These are phyloP conservation scores for Stygiomarasmius scandens DNA, from an alignment of 1,284 basidiomycete genomes.

Conservation along the genomic window DNA sequence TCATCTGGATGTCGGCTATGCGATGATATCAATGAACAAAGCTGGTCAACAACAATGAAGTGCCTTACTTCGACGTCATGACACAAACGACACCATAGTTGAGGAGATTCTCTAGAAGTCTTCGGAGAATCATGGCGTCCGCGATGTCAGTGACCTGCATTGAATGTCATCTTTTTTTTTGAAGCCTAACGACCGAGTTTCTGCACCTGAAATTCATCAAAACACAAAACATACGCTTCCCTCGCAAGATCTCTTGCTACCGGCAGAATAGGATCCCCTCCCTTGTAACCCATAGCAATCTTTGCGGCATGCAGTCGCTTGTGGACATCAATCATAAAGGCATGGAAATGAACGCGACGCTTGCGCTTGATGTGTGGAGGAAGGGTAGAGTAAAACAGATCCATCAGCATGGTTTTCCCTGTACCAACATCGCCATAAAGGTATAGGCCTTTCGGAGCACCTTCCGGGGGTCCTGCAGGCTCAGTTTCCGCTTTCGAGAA, in stretches of 20 bases:
- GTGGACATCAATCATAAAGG: slow-evolving; percentile 99
- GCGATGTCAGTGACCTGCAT: slow-evolving; percentile 93
- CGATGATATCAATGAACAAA: slow-evolving; percentile 8
- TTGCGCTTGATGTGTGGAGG: slow-evolving; percentile 76
- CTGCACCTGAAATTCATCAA: slow-evolving; percentile 95
- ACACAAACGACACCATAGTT: slow-evolving; percentile 92
- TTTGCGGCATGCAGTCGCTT: slow-evolving; percentile 88
- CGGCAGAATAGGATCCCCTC: slow-evolving; percentile 85
- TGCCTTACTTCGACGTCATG: slow-evolving; percentile 90
- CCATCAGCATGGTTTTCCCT: slow-evolving; percentile 99
- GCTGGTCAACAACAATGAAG: background rate
- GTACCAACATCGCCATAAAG: slow-evolving; percentile 98
- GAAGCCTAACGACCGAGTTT: slow-evolving; percentile 3
- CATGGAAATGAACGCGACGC: slow-evolving; percentile 93
- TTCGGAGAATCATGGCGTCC: slow-evolving; percentile 96
- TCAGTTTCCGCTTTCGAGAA: slow-evolving; percentile 52
- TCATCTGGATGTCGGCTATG: slow-evolving; percentile 95
- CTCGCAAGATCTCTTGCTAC: slow-evolving; percentile 89
- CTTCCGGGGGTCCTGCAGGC: slow-evolving; percentile 45
- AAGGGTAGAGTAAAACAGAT: slow-evolving; percentile 92
- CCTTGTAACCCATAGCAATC: slow-evolving; percentile 62
- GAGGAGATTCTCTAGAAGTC: slow-evolving; percentile 84
- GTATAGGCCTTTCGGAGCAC: slow-evolving; percentile 88
- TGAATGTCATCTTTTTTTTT: background rate
- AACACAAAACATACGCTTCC: slow-evolving; percentile 88